phyloP scores from a whole-genome alignment of 768 basidiomycete species.

The Russula emetica region DNA sequence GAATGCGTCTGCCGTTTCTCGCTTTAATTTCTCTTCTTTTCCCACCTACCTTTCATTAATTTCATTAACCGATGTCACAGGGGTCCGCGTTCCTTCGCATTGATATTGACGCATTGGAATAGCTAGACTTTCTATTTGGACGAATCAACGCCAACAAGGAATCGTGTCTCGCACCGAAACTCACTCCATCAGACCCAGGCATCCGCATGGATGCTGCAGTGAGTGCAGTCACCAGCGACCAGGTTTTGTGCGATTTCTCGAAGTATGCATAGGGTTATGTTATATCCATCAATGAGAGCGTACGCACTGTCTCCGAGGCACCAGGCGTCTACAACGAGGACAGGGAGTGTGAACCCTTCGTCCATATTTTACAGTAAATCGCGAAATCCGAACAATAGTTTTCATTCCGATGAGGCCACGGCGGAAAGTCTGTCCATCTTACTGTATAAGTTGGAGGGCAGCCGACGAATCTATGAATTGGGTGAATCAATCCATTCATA shows the following conservation, averaged over 20 bases:
- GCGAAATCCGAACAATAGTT: not conserved
- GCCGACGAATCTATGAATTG: conserved; percentile 17
- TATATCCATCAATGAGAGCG: conserved; percentile 45
- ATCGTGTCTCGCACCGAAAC: conserved; percentile 58
- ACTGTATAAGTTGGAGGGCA: conserved; percentile 53
- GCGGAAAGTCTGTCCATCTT: conserved; percentile 53
- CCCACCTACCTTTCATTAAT: not conserved
- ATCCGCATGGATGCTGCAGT: conserved; percentile 49
- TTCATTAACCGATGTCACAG: not conserved
- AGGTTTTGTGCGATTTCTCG: conserved; percentile 54
- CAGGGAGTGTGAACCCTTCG: conserved; percentile 41
- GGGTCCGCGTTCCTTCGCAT: not conserved
- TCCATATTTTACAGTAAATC: conserved; percentile 10
- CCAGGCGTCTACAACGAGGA: conserved; percentile 73
- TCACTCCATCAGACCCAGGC: conserved; percentile 61
- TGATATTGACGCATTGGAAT: conserved; percentile 9
- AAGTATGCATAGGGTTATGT: conserved; percentile 10
- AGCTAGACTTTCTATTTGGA: conserved; percentile 63
- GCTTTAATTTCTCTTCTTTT: not conserved
- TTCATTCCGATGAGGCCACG: conserved; percentile 47
- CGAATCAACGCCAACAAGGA: conserved; percentile 48
- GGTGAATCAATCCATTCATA: conserved; percentile 30
- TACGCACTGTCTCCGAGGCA: conserved; percentile 80
- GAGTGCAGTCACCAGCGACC: conserved; percentile 54
- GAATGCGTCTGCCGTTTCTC: conserved; percentile 44